These are phyloP conservation scores for Lasiodiplodia hormozganensis DNA, from an alignment of 2,329 filamentous ascomycete genomes.

Conservation along the genomic window DNA sequence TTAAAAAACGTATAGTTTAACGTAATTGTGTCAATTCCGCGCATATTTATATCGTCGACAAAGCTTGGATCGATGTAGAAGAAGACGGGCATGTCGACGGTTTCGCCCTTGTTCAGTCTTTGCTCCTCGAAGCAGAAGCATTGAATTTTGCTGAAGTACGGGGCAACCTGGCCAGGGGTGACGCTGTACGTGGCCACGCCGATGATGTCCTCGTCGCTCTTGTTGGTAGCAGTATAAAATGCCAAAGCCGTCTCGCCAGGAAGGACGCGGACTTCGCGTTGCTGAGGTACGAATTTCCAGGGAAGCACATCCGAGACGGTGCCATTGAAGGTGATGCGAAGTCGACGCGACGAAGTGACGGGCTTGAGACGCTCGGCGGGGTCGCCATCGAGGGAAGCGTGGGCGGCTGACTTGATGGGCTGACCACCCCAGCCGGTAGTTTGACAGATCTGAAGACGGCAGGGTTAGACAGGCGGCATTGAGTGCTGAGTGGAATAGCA, in stretches of 20 bases:
- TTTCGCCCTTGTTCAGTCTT: conserved; percentile 90
- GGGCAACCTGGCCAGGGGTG: conserved; percentile 91
- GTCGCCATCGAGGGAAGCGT: conserved; percentile 63
- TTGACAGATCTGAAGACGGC: conserved; percentile 70
- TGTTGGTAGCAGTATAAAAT: conserved; percentile 97
- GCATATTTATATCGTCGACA: conserved; percentile 90
- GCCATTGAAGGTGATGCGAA: conserved; percentile 95
- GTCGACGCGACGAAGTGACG: conserved; percentile 79
- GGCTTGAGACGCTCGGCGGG: conserved; percentile 79
- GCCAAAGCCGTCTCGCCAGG: conserved; percentile 96
- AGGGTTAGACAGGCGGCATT: neutral
- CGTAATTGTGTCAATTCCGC: conserved; percentile 91
- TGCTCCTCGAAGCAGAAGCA: conserved; percentile 99
- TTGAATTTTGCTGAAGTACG: conserved; percentile 99
- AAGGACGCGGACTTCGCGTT: conserved; percentile 92
- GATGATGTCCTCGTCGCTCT: conserved; percentile 89
- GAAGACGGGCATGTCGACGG: conserved; percentile 99
- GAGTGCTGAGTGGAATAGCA: conserved; percentile 23
- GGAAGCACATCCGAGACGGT: conserved; percentile 94
- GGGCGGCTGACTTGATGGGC: conserved; percentile 80
- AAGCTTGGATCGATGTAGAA: conserved; percentile 99
- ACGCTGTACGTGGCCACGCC: conserved; percentile 98
- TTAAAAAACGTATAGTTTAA: conserved; percentile 98
- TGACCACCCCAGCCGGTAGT: conserved; percentile 92
- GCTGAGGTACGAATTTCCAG: conserved; percentile 97